phyloP scores from a whole-genome alignment of 129 eudicot species.

The Silybum marianum region DNA sequence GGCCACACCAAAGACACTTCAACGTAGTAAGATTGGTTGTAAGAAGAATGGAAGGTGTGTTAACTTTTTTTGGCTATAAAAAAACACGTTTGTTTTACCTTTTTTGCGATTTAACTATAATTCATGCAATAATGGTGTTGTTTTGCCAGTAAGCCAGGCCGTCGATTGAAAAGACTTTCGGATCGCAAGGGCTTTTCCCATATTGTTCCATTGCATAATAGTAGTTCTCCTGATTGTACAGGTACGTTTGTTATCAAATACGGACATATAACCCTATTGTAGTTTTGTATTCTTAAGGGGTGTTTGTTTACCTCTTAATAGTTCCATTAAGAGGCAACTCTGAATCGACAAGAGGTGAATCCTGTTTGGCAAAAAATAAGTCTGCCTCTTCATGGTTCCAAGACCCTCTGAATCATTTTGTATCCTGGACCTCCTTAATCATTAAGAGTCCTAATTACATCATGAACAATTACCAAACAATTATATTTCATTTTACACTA shows the following conservation, averaged over 20 bases:
- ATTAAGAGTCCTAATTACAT: too few species aligned
- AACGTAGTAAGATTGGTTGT: slow-evolving; percentile 50
- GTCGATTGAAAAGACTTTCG: slow-evolving; percentile 68
- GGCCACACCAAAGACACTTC: slow-evolving; percentile 48
- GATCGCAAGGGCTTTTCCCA: slow-evolving; percentile 77
- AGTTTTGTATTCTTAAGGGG: background rate
- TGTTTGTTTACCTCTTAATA: too few species aligned
- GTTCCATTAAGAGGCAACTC: too few species aligned
- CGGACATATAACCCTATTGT: background rate
- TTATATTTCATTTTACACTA: too few species aligned
- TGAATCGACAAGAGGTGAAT: too few species aligned
- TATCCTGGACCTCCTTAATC: too few species aligned
- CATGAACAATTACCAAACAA: too few species aligned
- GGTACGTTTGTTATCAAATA: slow-evolving; percentile 41
- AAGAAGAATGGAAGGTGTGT: slow-evolving; percentile 77
- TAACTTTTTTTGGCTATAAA: slow-evolving; percentile 3
- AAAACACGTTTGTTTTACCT: background rate
- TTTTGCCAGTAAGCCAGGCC: slow-evolving; percentile 67
- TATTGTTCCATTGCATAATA: slow-evolving; percentile 49
- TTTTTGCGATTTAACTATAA: slow-evolving; percentile 7
- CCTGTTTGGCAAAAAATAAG: too few species aligned
- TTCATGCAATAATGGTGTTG: slow-evolving; percentile 4
- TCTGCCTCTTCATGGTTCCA: too few species aligned
- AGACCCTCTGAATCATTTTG: too few species aligned
- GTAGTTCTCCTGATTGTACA: slow-evolving; percentile 56